These are phyloP conservation scores for Ustilaginoidea virens DNA, from an alignment of 2,329 filamentous ascomycete genomes.

Conservation along the genomic window DNA sequence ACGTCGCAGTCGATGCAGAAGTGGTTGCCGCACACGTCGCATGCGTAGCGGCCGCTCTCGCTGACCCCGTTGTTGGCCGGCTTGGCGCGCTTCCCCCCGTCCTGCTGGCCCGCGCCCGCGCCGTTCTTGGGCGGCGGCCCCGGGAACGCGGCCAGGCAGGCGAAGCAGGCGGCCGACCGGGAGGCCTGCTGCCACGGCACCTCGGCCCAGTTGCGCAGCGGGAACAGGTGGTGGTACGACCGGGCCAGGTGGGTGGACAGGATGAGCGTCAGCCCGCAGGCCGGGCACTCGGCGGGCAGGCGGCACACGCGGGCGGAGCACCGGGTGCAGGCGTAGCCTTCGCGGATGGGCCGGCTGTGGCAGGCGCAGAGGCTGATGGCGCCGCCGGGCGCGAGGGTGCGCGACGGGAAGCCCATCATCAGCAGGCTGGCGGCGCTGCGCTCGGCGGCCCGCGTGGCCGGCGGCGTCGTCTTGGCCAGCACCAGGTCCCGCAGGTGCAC, in stretches of 20 bases:
- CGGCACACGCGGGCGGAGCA: slow-evolving; percentile 82
- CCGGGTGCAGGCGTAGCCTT: slow-evolving; percentile 82
- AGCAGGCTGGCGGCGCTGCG: slow-evolving; percentile 51
- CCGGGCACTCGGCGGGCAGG: slow-evolving; percentile 79
- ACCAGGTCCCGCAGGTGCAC: slow-evolving; percentile 76
- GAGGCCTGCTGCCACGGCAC: slow-evolving; percentile 67
- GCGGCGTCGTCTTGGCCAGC: slow-evolving; percentile 76
- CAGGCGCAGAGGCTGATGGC: slow-evolving; percentile 73
- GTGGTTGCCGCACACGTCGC: slow-evolving; percentile 71
- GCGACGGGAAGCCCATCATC: slow-evolving; percentile 96
- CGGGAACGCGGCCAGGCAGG: slow-evolving; percentile 64
- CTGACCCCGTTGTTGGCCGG: slow-evolving; percentile 47
- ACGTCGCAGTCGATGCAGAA: slow-evolving; percentile 98
- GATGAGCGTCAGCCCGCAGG: slow-evolving; percentile 82
- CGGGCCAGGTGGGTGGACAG: slow-evolving; percentile 83
- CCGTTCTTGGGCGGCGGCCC: slow-evolving; percentile 14
- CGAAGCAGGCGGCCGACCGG: slow-evolving; percentile 52
- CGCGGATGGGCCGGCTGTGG: slow-evolving; percentile 65
- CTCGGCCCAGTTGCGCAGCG: slow-evolving; percentile 77
- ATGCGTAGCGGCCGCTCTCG: slow-evolving; percentile 79
- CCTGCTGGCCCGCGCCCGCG: slow-evolving; percentile 16
- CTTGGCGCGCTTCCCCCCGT: no score
- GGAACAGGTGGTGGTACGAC: slow-evolving; percentile 89
- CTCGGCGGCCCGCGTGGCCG: slow-evolving; percentile 54
- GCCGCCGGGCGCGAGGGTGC: slow-evolving; percentile 53